Percentiles rank a stretch among this genome's conserved stretches.
phyloP scores from a whole-genome alignment of 805 yeast genomes.

The Wickerhamiella vanderwaltii region DNA sequence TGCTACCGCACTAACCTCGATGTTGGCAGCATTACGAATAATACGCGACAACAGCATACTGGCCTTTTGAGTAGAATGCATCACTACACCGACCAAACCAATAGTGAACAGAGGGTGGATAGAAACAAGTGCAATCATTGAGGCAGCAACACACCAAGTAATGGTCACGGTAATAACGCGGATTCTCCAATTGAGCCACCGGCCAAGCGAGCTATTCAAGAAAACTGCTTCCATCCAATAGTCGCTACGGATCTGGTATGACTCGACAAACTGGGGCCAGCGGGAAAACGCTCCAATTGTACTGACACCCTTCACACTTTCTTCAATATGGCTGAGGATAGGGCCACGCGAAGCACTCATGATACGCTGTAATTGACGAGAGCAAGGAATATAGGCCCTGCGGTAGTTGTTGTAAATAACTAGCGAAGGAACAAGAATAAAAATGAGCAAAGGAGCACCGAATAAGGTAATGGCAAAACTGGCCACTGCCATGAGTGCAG shows the following conservation, averaged over 20 bases:
- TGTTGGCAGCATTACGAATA: slow-evolving; percentile 84
- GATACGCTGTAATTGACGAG: slow-evolving; percentile 61
- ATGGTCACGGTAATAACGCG: slow-evolving; percentile 77
- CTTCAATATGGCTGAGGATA: slow-evolving; percentile 62
- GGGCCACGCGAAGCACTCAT: slow-evolving; percentile 54
- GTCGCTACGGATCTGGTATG: slow-evolving; percentile 31
- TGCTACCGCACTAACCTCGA: slow-evolving; percentile 80
- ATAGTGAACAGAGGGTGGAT: slow-evolving; percentile 56
- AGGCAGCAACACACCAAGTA: slow-evolving; percentile 63
- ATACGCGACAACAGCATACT: slow-evolving; percentile 80
- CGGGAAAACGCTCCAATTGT: slow-evolving; percentile 60
- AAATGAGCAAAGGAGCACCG: slow-evolving; percentile 74
- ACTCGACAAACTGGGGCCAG: slow-evolving; percentile 37
- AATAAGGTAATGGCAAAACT: slow-evolving; percentile 62
- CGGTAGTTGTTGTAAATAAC: slow-evolving; percentile 52
- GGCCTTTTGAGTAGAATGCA: slow-evolving; percentile 71
- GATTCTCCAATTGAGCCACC: slow-evolving; percentile 70
- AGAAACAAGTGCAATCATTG: slow-evolving; percentile 43
- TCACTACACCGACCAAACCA: slow-evolving; percentile 80
- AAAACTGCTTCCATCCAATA: slow-evolving; percentile 33
- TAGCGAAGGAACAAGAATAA: slow-evolving; percentile 52
- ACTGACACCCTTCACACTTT: slow-evolving; percentile 55
- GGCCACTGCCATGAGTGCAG: slow-evolving; percentile 31
- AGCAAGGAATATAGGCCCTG: slow-evolving; percentile 43
- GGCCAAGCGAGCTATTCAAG: slow-evolving; percentile 49